Base-by-base conservation (phyloP, 2,329 filamentous ascomycete genomes). In the Aspergillus brasiliensis region DNA sequence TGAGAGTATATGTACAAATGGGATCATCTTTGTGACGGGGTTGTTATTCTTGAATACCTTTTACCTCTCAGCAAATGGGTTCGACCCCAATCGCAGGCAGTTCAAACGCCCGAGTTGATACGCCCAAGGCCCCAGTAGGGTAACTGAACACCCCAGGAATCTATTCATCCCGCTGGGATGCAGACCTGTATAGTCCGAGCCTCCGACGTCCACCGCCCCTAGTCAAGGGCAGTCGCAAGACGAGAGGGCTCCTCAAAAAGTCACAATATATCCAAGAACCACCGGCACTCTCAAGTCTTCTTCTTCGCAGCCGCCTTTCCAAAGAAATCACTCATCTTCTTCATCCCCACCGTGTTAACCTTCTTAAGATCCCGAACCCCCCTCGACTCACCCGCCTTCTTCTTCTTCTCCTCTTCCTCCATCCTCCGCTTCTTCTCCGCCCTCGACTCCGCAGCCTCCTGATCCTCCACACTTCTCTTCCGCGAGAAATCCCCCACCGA, bases 261-360 rank as follows among this genome's bases (percentile, higher is more conserved):
- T 48, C 15, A 3, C 25, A 31, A 23, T 5, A 19, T 19, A 34
- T 23, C 44, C 31, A 21, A 31, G 19, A 11, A 13, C 4, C 34
- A 21, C n/a, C 11, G 31, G n/a, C n/a, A 25, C 13, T 49, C 69
- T 68, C 31, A 75, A 37, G 71, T 59, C 56, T 75, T 75, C 62
- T 76, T 76, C 61, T 74, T 72, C 10, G 67, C 47, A 27, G 74
- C 67, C 27, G 74, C 71, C 78, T 94, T 96, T 61, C 87, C 87
- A 76, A 99, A 99, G 78, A 99, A 99, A 62, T 88, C 86, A 73
- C 91, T 97, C 85, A 99, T 85, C 81, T 98, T 99, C 84, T 91
- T 95, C 95, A 99, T 99, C 1, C 95, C 95, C 21, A 79, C 86
- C 0, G 90, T 93, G 77, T 98, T 91, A 51, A 93, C 94, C 79